These are phyloP conservation scores for Pharus latifolius DNA, from an alignment of 176 grass and related monocot genomes.

Conservation along the genomic window DNA sequence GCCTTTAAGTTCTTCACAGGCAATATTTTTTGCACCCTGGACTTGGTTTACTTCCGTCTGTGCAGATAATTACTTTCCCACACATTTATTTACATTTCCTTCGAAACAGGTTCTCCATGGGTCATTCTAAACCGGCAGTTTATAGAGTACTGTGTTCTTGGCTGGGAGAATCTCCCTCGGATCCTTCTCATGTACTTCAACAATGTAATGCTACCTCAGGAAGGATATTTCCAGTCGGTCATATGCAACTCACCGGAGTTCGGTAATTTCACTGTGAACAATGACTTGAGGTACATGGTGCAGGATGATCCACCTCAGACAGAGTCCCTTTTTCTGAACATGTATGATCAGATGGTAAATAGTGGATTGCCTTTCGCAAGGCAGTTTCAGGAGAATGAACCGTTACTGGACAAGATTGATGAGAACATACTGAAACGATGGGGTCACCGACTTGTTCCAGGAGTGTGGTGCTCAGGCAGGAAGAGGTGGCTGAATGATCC, in stretches of 20 bases:
- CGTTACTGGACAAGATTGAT: slow-evolving; percentile 59
- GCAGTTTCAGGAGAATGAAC: slow-evolving; percentile 49
- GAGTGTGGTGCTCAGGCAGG: slow-evolving; percentile 71
- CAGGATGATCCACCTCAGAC: slow-evolving; percentile 46
- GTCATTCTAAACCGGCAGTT: slow-evolving; percentile 64
- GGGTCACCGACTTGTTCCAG: slow-evolving; percentile 41
- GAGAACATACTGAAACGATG: slow-evolving; percentile 42
- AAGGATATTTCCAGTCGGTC: slow-evolving; percentile 86
- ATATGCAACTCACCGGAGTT: slow-evolving; percentile 75
- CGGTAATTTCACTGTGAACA: slow-evolving; percentile 72
- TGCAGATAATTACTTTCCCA: not conserved
- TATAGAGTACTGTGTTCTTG: slow-evolving; percentile 78
- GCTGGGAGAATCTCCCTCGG: slow-evolving; percentile 82
- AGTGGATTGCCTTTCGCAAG: slow-evolving; percentile 81
- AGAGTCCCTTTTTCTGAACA: slow-evolving; percentile 45
- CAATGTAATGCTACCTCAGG: slow-evolving; percentile 63
- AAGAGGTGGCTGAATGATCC: slow-evolving; percentile 73
- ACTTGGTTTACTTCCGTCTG: slow-evolving; percentile 12
- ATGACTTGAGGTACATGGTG: slow-evolving; percentile 48
- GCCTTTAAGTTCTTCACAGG: slow-evolving; percentile 96
- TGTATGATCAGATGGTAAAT: slow-evolving; percentile 44
- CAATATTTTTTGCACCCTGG: slow-evolving; percentile 27
- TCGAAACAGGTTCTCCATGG: slow-evolving; percentile 60
- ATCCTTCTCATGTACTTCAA: slow-evolving; percentile 88
- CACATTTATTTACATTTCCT: slow-evolving; percentile 3